These are phyloP conservation scores for Astrothelium macrocarpum DNA, from an alignment of 495 filamentous ascomycete species.

Conservation along the genomic window DNA sequence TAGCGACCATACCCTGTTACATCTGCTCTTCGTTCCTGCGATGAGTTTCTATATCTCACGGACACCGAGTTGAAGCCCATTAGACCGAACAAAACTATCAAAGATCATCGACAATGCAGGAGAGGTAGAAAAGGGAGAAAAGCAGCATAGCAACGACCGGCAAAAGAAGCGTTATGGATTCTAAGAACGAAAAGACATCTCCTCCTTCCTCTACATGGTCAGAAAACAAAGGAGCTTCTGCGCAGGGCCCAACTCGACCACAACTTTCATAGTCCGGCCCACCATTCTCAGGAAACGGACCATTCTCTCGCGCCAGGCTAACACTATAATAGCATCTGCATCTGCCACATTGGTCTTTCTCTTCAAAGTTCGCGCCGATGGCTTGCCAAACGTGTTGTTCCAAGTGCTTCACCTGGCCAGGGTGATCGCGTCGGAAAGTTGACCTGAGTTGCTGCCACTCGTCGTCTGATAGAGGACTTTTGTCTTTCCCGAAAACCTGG, in stretches of 20 bases:
- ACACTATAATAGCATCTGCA: slow-evolving; percentile 4
- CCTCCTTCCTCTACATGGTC: neutral
- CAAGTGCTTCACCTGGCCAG: neutral
- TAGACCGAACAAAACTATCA: no score
- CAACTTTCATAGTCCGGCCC: neutral
- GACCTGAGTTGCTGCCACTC: neutral
- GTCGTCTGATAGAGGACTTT: neutral
- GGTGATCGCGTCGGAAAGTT: neutral
- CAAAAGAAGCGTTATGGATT: no score
- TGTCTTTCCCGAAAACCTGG: neutral
- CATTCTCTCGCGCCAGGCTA: neutral
- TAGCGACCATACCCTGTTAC: no score
- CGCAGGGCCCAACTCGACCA: neutral
- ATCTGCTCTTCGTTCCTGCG: no score
- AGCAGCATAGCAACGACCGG: no score
- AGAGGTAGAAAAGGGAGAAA: no score
- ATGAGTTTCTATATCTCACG: no score
- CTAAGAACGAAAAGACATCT: no score
- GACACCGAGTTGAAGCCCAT: no score
- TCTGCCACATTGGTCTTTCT: slow-evolving; percentile 5
- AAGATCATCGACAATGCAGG: no score
- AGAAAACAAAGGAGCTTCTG: neutral
- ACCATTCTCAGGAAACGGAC: neutral
- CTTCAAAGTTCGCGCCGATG: neutral
- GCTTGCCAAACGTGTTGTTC: neutral